Evolutionary conservation across 768 basidiomycete genomes (phyloP), one percentile per base, ranked within the genome.

Genomic region (Leccinum rimulosum): DNA sequence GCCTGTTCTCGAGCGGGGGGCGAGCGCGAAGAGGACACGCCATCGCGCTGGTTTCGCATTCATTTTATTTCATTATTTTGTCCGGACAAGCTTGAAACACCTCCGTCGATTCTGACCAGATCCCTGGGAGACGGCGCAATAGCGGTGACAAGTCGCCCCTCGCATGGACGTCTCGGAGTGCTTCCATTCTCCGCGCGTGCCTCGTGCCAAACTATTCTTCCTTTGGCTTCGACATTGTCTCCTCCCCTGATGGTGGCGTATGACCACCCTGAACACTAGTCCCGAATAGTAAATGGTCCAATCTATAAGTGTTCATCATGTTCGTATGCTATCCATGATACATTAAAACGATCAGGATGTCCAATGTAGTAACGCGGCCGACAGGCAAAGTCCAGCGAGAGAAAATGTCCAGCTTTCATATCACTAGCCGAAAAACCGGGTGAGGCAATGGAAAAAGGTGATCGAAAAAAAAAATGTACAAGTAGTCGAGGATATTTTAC

Each of bases 71-170:
- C 15, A 36, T 43, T 43, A 43, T 19, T 43, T 43, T 43, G 8
- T 19, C 43, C 43, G 43, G 43, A 43, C 43, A 43, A 19, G 43
- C 43, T 43, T 17, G 40, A 35, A 3, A 30, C 48, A 49, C n/a
- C 25, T 27, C 48, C 19, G 19, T 50, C 47, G 38, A 28, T n/a
- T 40, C 33, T 6, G 12, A 50, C 69, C 69, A 55, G 57, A 62
- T 69, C 30, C 69, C 69, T 56, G 69, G 69, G 57, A 67, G 50
- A 59, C 48, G 69, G 69, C 69, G 70, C 68, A 36, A 61, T 59
- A 56, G 59, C 63, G 33, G 60, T 61, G 65, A 57, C 47, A 52
- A 43, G 43, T 43, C n/a, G n/a, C 43, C 43, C 43, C 43, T 43
- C 10, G 43, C 9, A 43, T 43, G 4, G 43, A n/a, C 17, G 17